These are phyloP conservation scores for Myxozyma sirexii DNA, from an alignment of 805 yeast genomes.

Conservation along the genomic window DNA sequence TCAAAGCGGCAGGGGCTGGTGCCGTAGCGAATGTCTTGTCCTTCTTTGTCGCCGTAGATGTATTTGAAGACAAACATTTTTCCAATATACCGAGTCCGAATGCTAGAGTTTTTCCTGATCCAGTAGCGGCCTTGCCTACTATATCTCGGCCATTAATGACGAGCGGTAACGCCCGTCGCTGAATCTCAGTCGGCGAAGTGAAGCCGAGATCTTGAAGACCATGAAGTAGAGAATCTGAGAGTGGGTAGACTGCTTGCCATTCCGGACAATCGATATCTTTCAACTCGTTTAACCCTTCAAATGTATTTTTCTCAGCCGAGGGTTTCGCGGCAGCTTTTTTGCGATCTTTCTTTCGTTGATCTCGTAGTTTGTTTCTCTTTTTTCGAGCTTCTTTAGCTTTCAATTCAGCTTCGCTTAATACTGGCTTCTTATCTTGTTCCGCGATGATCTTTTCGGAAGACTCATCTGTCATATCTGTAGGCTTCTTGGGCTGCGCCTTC, in stretches of 20 bases:
- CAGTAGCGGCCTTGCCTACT: conserved; percentile 95
- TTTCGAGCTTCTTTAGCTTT: conserved; percentile 4
- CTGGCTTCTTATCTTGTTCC: conserved; percentile 26
- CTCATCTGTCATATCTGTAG: conserved; percentile 37
- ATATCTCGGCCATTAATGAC: conserved; percentile 77
- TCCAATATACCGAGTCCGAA: conserved; percentile 92
- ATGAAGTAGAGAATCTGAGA: conserved; percentile 56
- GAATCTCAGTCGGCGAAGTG: conserved; percentile 80
- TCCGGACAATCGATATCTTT: conserved; percentile 39
- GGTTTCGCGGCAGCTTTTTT: conserved; percentile 5
- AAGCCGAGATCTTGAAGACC: conserved; percentile 66
- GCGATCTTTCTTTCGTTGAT: conserved; percentile 8
- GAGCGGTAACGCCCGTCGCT: conserved; percentile 69
- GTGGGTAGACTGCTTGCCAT: conserved; percentile 49
- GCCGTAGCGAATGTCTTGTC: conserved; percentile 36
- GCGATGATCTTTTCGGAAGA: conserved; percentile 23
- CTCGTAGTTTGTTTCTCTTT: conserved; percentile 8
- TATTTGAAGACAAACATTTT: conserved; percentile 47
- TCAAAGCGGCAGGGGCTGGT: conserved; percentile 66
- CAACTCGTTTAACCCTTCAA: conserved; percentile 32
- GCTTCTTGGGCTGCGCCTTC: conserved; percentile 43
- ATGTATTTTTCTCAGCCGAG: conserved; percentile 30
- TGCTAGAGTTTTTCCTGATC: conserved; percentile 96
- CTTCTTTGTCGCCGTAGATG: conserved; percentile 12
- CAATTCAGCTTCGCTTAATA: conserved; percentile 5